phyloP scores from a whole-genome alignment of 768 basidiomycete species.

The Boletus subcaerulescens region DNA sequence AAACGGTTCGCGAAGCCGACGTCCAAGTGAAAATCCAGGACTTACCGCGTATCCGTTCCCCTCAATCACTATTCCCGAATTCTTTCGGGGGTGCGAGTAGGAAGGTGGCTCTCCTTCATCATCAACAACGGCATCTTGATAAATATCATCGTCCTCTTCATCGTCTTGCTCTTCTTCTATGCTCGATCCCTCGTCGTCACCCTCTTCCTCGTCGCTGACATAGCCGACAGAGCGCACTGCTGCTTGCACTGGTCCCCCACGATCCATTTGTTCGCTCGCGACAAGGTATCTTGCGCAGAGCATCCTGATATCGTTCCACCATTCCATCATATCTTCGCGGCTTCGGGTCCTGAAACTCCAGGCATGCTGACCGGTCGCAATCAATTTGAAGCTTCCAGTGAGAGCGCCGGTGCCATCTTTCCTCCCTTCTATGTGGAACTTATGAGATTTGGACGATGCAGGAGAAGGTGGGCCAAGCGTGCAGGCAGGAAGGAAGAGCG shows the following conservation, averaged over 20 bases:
- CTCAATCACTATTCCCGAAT: slow-evolving; percentile 39
- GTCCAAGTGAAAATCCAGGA: slow-evolving; percentile 8
- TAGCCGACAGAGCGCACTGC: slow-evolving; percentile 91
- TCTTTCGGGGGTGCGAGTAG: slow-evolving; percentile 50
- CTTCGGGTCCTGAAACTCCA: slow-evolving; percentile 90
- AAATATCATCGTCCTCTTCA: slow-evolving; percentile 49
- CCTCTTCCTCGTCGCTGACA: slow-evolving; percentile 63
- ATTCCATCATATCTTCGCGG: slow-evolving; percentile 99
- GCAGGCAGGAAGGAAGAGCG: slow-evolving; percentile 90
- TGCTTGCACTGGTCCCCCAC: slow-evolving; percentile 88
- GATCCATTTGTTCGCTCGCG: slow-evolving; percentile 89
- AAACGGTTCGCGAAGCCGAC: not conserved
- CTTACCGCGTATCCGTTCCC: slow-evolving; percentile 64
- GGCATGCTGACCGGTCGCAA: slow-evolving; percentile 49
- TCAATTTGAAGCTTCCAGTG: slow-evolving; percentile 50
- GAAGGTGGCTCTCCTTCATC: slow-evolving; percentile 57
- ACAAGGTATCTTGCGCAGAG: slow-evolving; percentile 91
- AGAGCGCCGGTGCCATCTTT: slow-evolving; percentile 73
- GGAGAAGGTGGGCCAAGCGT: slow-evolving; percentile 90
- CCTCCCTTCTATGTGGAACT: slow-evolving; percentile 95
- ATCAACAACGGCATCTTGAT: slow-evolving; percentile 35
- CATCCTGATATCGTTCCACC: slow-evolving; percentile 99
- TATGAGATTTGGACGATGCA: slow-evolving; percentile 69
- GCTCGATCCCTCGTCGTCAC: slow-evolving; percentile 60
- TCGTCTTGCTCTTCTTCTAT: slow-evolving; percentile 43